phyloP scores from a whole-genome alignment of 257 asterid species.

The Salvia splendens region DNA sequence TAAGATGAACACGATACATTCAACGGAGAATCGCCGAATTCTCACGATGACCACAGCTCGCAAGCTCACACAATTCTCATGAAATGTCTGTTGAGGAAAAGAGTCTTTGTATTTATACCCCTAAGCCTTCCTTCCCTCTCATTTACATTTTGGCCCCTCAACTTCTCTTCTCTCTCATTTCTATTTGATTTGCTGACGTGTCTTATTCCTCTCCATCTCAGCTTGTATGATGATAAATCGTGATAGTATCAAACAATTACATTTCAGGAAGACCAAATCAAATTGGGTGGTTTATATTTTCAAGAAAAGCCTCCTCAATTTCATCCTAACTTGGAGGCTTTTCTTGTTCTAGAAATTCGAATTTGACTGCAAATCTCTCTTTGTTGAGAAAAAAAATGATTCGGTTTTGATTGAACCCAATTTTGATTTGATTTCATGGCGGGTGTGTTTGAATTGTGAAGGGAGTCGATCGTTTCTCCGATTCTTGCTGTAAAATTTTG shows the following conservation, averaged over 20 bases:
- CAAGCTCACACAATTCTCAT: no score
- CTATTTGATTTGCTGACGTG: no score
- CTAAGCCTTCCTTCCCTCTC: no score
- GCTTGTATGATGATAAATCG: no score
- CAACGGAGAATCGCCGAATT: no score
- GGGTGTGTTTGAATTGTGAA: constrained; percentile 35
- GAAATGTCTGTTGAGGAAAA: no score
- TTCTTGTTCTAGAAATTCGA: constrained; percentile 24
- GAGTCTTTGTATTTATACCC: no score
- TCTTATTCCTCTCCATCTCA: no score
- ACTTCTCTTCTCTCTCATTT: no score
- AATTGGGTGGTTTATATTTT: constrained; percentile 20
- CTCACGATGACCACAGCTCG: no score
- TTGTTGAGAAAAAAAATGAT: not conserved
- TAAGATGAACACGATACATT: no score
- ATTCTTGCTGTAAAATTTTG: constrained; percentile 48
- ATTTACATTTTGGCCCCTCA: no score
- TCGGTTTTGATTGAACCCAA: constrained; percentile 19
- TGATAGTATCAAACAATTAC: not conserved
- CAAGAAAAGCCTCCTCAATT: constrained; percentile 36
- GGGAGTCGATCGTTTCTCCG: constrained; percentile 25
- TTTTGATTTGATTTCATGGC: constrained; percentile 41
- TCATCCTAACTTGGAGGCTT: constrained; percentile 31
- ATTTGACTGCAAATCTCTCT: not conserved
- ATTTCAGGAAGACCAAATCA: constrained; percentile 21